These are phyloP conservation scores for Penicillium thymicola DNA, from an alignment of 2,329 filamentous ascomycete species.

Conservation along the genomic window DNA sequence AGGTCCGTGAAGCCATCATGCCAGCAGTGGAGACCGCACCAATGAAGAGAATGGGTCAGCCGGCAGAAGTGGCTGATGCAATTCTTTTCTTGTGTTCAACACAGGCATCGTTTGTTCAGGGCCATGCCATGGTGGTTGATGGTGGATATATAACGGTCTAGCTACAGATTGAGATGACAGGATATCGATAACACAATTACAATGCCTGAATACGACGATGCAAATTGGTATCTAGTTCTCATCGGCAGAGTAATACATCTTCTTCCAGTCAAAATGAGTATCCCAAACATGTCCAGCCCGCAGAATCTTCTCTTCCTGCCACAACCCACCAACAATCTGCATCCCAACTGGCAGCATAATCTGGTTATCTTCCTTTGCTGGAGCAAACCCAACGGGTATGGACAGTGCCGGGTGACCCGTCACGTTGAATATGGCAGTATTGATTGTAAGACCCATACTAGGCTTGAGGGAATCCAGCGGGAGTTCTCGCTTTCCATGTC, in stretches of 20 bases:
- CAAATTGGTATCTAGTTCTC: constrained; percentile 1
- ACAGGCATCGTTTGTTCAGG: constrained; percentile 52
- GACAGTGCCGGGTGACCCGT: constrained; percentile 57
- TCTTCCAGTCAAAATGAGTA: constrained; percentile 24
- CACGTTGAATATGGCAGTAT: constrained; percentile 57
- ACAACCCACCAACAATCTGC: constrained; percentile 51
- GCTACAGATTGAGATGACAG: neutral
- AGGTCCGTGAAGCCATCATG: constrained; percentile 39
- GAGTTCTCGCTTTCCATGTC: constrained; percentile 22
- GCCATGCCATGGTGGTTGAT: constrained; percentile 53
- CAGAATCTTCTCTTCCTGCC: constrained; percentile 28
- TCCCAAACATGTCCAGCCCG: constrained; percentile 26
- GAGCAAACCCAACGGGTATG: constrained; percentile 50
- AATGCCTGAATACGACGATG: too few species aligned
- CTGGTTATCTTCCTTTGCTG: constrained; percentile 21
- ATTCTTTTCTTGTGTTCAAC: constrained; percentile 51
- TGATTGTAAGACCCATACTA: constrained; percentile 52
- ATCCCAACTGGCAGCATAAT: constrained; percentile 51
- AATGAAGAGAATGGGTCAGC: constrained; percentile 51
- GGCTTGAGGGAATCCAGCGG: constrained; percentile 30
- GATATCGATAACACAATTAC: neutral
- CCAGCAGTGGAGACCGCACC: constrained; percentile 48
- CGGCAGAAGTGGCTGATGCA: constrained; percentile 50
- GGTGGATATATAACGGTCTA: constrained; percentile 51
- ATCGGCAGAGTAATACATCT: constrained; percentile 7